Percentiles rank a stretch among this genome's conserved stretches.
Conservation (phyloP, 805 yeast species). For the Dipodascus albidus region DNA sequence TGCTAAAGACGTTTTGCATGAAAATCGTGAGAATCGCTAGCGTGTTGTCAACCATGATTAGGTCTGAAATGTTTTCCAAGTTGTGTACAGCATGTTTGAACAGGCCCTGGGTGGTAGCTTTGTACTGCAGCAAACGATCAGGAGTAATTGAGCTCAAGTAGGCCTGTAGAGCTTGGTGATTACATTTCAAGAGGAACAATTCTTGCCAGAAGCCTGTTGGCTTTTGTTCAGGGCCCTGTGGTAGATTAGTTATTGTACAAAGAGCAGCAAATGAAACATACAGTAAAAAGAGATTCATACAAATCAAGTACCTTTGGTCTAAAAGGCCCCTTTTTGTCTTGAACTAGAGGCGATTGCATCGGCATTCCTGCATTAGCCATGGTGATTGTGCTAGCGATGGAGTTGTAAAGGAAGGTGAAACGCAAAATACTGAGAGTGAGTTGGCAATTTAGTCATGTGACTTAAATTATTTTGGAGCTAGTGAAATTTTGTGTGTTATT, state of each 20-base stretch:
- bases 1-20: slow-evolving; percentile 19
- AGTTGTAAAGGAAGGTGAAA: no score
- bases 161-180: slow-evolving; percentile 14
- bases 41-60: slow-evolving; percentile 13
- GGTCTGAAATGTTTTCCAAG: slow-evolving; percentile 11
- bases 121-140: background rate
- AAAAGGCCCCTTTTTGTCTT: slow-evolving; percentile 16
- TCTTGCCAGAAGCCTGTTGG: slow-evolving; percentile 14
- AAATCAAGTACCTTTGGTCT: slow-evolving; percentile 26
- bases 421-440: no score
- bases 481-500: no score
- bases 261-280: slow-evolving; percentile 3
- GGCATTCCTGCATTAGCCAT: no score
- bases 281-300: slow-evolving; percentile 24
- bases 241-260: slow-evolving; percentile 14
- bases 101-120: slow-evolving; percentile 12
- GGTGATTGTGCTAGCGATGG: no score
- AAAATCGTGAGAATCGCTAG: slow-evolving; percentile 18
- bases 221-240: slow-evolving; percentile 10
- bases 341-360: slow-evolving; percentile 24
- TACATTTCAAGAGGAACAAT: slow-evolving; percentile 15
- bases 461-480: no score
- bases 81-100: slow-evolving; percentile 15
- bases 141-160: slow-evolving; percentile 13
- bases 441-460: no score